Evolutionary conservation across 805 yeast genomes (phyloP), one percentile per base, ranked within the genome.

Genomic region (Candida dendrica): DNA sequence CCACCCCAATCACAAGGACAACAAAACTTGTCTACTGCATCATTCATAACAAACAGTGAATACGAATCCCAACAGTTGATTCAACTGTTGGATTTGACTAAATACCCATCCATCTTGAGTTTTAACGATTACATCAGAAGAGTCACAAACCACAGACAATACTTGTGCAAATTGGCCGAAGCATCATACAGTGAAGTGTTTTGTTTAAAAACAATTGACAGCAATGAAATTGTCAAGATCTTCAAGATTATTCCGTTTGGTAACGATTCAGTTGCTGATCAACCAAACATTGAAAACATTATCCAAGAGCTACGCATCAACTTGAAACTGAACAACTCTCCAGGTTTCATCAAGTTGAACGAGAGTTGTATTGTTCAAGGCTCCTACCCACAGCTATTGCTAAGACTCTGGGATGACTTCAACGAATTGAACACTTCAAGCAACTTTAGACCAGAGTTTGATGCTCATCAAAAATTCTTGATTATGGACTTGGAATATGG

Each of bases 161-260:
- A 43, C 2, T 44, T 74, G 35, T 50, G 50, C 16, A 71, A 72
- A 49, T 56, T 72, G 19, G 65, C 70, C 7, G 78, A 75, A 48
- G 74, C 77, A 1, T 62, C 74, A 1, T 70, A 63, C 50, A 62
- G 69, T 42, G 77, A 74, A 45, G 71, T 72, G 7, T 74, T 59
- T 41, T 49, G 60, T 7, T 58, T 63, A 32, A 61, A 53, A 37
- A 50, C 51, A 33, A 43, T 43, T 18, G 34, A 43, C 15, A 48
- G 56, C 4, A 52, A 50, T 18, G 48, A 50, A 14, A 58, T 61
- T 5, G 40, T 58, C 27, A 58, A 58, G 37, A 70, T 74, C 29
- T 65, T 70, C 59, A 76, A 77, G 47, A 54, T 77, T 15, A 66
- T 75, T 40, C 80, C 83, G 9, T 75, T 77, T 60, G 77, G 76